Evolutionary conservation across 1,284 basidiomycete genomes (phyloP), one percentile per base, ranked within the genome.

Genomic region (Phellopilus nigrolimitatus): DNA sequence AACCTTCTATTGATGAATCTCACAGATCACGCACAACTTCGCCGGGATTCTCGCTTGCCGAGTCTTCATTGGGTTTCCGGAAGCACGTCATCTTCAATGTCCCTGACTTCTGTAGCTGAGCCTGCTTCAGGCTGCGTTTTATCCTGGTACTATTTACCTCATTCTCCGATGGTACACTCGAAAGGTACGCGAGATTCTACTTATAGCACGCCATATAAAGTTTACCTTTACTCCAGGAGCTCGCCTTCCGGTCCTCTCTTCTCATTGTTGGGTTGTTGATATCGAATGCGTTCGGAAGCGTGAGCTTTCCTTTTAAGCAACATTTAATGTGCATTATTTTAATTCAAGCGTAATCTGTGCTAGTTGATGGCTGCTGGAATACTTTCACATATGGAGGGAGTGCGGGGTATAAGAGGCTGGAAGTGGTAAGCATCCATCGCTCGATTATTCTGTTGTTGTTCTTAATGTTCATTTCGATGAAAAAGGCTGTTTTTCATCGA

Each of bases 341-440:
- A 21, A 21, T 42, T 5, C 13, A 58, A 4, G 6, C 28, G 24
- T 44, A 15, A 37, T 25, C 22, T 9, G 17, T 13, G 27, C 5
- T 56, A 63, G 57, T 56, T 71, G 6, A 65, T 65, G 38, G 66
- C 69, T 1, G 68, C 66, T 13, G 69, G 76, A 15, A 72, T 76
- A n/a, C 61, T 76, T 8, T 61, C 61, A 12, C 69, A 65, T 40
- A 74, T 75, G 73, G 68, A 75, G 39, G 73, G 73, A 4, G 60
- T 59, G 4, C 62, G 65, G 4, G 72, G 73, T 2, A 68, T 71
- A 25, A 62, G 67, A 5, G 74, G 72, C 1, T 78, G 74, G 75
- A 53, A 64, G 44, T 71, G 68, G 66, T 61, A 25, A 48, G 51
- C n/a, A n/a, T n/a, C n/a, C n/a, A n/a, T 27, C 5, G 19, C n/a